A percentile compares a stretch with the other conserved stretches of the same genome.
Evolutionary conservation across 805 yeast species (phyloP).

Genomic region (Grigorovia humatica): DNA sequence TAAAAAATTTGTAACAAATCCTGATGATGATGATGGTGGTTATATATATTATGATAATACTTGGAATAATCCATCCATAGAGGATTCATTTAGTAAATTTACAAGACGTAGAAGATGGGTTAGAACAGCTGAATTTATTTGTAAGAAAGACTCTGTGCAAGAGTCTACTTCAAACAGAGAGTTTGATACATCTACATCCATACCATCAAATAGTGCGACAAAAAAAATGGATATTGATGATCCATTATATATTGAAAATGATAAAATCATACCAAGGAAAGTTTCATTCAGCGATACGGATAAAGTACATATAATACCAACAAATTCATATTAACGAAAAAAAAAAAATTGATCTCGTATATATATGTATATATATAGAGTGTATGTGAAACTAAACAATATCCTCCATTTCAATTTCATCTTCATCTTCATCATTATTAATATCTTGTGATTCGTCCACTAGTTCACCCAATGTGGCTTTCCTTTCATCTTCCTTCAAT

Average conservation of each 20-base stretch:
- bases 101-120: constrained; percentile 95
- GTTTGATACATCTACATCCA: neutral
- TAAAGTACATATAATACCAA: constrained; percentile 21
- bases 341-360: neutral
- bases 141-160: constrained; percentile 3
- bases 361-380: too few species aligned
- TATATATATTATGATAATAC: constrained; percentile 84
- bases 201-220: neutral
- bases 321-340: constrained; percentile 2
- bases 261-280: constrained; percentile 11
- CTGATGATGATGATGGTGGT: constrained; percentile 78
- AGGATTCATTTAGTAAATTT: constrained; percentile 79
- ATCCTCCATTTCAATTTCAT: constrained; percentile 70
- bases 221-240: neutral
- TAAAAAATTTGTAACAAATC: constrained; percentile 48
- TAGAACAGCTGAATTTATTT: constrained; percentile 78
- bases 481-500: constrained; percentile 65
- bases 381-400: constrained; percentile 37
- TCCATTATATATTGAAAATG: neutral
- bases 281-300: constrained; percentile 26
- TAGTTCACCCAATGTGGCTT: constrained; percentile 48
- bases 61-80: constrained; percentile 86
- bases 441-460: constrained; percentile 24
- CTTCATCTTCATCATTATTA: constrained; percentile 49
- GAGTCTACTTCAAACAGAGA: neutral